Percentiles rank a stretch among this genome's conserved stretches.
Evolutionary conservation across 352 stramenopile species (phyloP).

Genomic region (Phytopythium vexans): DNA sequence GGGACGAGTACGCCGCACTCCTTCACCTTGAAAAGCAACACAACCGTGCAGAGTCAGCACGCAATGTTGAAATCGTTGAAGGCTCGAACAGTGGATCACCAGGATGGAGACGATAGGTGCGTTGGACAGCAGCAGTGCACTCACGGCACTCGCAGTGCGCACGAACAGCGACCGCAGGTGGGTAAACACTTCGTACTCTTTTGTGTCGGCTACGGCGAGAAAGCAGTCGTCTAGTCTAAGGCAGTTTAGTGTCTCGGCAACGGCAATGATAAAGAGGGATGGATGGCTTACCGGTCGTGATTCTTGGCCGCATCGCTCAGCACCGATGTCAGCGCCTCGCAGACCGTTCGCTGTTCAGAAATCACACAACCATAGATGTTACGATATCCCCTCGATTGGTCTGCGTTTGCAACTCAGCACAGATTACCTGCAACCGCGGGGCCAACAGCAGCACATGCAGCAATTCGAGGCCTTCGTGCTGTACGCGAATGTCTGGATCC

Average conservation of each 20-base stretch:
- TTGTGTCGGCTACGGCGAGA: constrained; percentile 26
- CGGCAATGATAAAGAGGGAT: no score
- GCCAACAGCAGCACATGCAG: constrained; percentile 44
- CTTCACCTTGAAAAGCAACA: constrained; percentile 17
- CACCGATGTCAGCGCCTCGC: constrained; percentile 26
- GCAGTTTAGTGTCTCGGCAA: background rate
- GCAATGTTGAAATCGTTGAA: background rate
- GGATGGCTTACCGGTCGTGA: constrained; percentile 24
- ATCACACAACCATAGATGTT: background rate
- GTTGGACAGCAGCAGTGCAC: constrained; percentile 45
- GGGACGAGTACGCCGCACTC: constrained; percentile 40
- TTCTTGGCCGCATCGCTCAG: constrained; percentile 33
- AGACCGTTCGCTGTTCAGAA: constrained; percentile 29
- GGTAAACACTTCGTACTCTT: constrained; percentile 49
- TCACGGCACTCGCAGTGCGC: constrained; percentile 40
- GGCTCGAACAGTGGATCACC: constrained; percentile 11
- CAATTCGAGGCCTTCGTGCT: constrained; percentile 62
- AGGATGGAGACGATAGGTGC: constrained; percentile 34
- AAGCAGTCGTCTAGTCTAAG: constrained; percentile 34
- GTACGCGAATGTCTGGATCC: constrained; percentile 31
- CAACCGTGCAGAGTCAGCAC: background rate
- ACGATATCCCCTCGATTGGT: background rate
- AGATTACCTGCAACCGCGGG: constrained; percentile 27
- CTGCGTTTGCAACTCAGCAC: no score
- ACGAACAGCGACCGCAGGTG: constrained; percentile 56